Percentiles rank a stretch among this genome's conserved stretches.
Evolutionary conservation across 495 filamentous ascomycete species (phyloP).

Genomic region (Aspergillus conjunctus): DNA sequence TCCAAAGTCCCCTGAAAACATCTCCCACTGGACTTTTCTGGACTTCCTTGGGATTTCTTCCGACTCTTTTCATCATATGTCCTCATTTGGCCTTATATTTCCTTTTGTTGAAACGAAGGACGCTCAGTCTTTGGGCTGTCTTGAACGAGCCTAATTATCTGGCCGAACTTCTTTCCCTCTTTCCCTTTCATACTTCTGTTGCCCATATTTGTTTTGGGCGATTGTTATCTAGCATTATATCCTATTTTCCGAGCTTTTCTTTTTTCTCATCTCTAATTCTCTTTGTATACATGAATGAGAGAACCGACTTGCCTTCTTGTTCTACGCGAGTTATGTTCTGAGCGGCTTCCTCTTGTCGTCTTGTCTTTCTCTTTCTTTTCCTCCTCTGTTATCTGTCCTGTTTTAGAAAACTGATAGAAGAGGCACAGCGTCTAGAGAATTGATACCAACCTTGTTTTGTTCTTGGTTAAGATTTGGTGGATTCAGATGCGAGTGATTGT

Average conservation of each 20-base stretch:
- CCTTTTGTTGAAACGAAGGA: conserved; percentile 22
- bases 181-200: conserved; percentile 18
- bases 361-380: conserved; percentile 17
- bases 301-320: conserved; percentile 19
- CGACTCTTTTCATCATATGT: conserved; percentile 15
- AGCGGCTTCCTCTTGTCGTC: conserved; percentile 26
- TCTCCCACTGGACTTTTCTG: neutral
- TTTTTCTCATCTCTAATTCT: conserved; percentile 7
- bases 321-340: conserved; percentile 23
- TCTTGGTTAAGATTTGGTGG: neutral
- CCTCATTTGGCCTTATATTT: conserved; percentile 18
- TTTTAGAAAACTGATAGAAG: conserved; percentile 32
- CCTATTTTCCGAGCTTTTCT: conserved; percentile 4
- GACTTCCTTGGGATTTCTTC: neutral
- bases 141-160: conserved; percentile 8
- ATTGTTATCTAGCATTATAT: conserved; percentile 19
- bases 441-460: conserved; percentile 25
- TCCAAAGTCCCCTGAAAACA: neutral
- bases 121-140: conserved; percentile 1
- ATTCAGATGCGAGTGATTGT: neutral
- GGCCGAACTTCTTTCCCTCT: conserved; percentile 8
- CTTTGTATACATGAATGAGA: conserved; percentile 28
- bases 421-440: conserved; percentile 28
- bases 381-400: conserved; percentile 10
- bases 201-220: conserved; percentile 25